Evolutionary conservation across 1,284 basidiomycete species (phyloP), one percentile per base, ranked within the genome.

Genomic region (Pseudozyma pruni): DNA sequence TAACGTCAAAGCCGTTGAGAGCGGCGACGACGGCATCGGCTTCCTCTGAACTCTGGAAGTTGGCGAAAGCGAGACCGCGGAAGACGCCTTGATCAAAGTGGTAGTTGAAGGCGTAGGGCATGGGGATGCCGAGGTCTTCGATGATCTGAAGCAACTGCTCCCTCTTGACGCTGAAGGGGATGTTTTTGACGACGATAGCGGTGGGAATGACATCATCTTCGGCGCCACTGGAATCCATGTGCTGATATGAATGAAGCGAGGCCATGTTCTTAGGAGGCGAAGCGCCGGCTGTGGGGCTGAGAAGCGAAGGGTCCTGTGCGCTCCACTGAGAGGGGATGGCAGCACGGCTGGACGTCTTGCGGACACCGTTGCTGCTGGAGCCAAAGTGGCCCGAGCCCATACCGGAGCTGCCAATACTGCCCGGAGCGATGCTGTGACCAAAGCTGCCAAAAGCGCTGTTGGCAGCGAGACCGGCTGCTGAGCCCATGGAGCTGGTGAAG

Each of bases 151-250:
- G 89, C 63, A 98, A 87, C 57, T 93, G 93, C 85, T 98, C 94
- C 80, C 91, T 90, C 85, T 94, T 93, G 75, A 98, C 93, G 78
- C 93, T 94, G 86, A 98, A 98, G 61, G 94, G 95, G 84, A 98
- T 98, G 87, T 98, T 98, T 51, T 99, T 99, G 85, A 99, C 96
- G 80, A 99, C 95, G 80, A 99, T 98, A 53, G 96, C 95, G 16
- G 95, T 98, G 51, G 95, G 95, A 84, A 98, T 98, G 83, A 97
- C 88, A 83, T 97, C 94, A 83, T 97, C 94, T 74, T 93, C 92
- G 20, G 44, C 52, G n/a, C 32, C 29, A n/a, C 23, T 37, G 13
- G 20, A n/a, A 11, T 39, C 42, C 8, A 39, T 41, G 20, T 55
- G 54, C 3, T 48, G 49, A 10, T 62, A 56, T 1, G 50, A 29